Percentiles rank a stretch among this genome's conserved stretches.
Evolutionary conservation across 2,329 filamentous ascomycete species (phyloP).

Genomic region (Aspergillus tubingensis): DNA sequence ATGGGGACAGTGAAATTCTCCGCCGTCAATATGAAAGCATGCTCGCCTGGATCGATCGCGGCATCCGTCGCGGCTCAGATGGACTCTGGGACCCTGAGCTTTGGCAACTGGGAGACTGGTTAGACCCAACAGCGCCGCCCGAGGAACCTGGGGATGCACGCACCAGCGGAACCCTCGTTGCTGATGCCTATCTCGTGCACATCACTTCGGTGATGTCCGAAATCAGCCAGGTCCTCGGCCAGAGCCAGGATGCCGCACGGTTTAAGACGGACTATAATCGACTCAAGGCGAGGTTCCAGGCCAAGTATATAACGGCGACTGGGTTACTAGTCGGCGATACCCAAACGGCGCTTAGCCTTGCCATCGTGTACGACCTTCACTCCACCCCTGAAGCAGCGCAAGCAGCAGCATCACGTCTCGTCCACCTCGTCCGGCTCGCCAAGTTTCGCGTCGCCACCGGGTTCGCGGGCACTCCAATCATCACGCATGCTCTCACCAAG

Average conservation of each 20-base stretch:
- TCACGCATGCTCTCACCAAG: constrained; percentile 31
- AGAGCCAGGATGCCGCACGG: constrained; percentile 21
- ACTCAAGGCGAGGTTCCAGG: constrained; percentile 30
- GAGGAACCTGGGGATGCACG: constrained; percentile 35
- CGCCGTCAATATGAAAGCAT: constrained; percentile 39
- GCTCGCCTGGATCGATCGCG: constrained; percentile 39
- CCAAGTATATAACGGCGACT: constrained; percentile 31
- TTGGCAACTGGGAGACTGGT: constrained; percentile 46
- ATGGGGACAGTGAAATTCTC: constrained; percentile 39
- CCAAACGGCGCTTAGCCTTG: constrained; percentile 33
- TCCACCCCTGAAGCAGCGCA: constrained; percentile 11
- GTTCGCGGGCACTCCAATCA: constrained; percentile 37
- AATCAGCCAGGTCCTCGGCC: constrained; percentile 29
- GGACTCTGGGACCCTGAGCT: constrained; percentile 38
- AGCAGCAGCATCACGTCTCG: constrained; percentile 9
- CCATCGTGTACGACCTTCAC: constrained; percentile 31
- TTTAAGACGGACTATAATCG: constrained; percentile 23
- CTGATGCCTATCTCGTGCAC: constrained; percentile 43
- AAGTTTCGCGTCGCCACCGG: constrained; percentile 39
- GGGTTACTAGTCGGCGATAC: constrained; percentile 35
- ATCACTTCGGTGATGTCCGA: constrained; percentile 33
- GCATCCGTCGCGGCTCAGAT: constrained; percentile 33
- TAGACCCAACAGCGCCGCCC: constrained; percentile 43
- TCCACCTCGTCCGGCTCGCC: constrained; percentile 26
- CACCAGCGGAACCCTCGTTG: constrained; percentile 39